Base-by-base conservation (phyloP, 768 basidiomycete species). In the Collybia nuda region DNA sequence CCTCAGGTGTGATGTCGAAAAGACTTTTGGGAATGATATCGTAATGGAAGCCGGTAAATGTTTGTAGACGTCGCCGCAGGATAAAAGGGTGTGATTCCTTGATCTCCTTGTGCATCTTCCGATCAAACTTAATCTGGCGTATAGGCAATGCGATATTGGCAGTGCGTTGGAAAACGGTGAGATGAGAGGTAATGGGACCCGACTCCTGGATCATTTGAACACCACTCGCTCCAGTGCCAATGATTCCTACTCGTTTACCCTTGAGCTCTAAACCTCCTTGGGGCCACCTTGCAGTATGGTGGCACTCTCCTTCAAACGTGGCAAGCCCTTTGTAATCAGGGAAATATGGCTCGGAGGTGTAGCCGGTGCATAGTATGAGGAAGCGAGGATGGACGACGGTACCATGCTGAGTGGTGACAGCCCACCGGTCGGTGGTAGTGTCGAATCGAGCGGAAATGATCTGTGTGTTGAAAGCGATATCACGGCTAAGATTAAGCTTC, bases 91-190 rank as follows among this genome's bases (percentile, higher is more conserved):
- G 58, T 21, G 60, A 18, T n/a, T 53, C 52, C 40, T 57, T 59
- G 53, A 56, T 56, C 44, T 44, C 47, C 6, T 55, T 50, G 26
- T 60, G 56, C 22, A 39, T 42, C 19, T 44, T 51, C 11, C 6
- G 42, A 23, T 51, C 51, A 7, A 62, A n/a, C 44, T 55, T 51
- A 12, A 44, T 37, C 43, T 64, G 58, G 5, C 37, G 37, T 62
- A 65, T 59, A 1, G 62, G 55, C 21, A 65, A 22, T 1, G 62
- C 57, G n/a, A 61, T 46, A 19, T 63, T 62, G 0, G 62, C 61
- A 5, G 62, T 64, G 6, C 65, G 63, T 44, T 66, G 65, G 56
- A 64, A 66, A 17, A 64, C 62, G 6, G 62, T 62, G 24, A 66
- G 55, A 40, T 63, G 56, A 1, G 50, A 28, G 1, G 57, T 59